phyloP scores from a whole-genome alignment of 805 yeast genomes.

The Lipomyces japonicus region DNA sequence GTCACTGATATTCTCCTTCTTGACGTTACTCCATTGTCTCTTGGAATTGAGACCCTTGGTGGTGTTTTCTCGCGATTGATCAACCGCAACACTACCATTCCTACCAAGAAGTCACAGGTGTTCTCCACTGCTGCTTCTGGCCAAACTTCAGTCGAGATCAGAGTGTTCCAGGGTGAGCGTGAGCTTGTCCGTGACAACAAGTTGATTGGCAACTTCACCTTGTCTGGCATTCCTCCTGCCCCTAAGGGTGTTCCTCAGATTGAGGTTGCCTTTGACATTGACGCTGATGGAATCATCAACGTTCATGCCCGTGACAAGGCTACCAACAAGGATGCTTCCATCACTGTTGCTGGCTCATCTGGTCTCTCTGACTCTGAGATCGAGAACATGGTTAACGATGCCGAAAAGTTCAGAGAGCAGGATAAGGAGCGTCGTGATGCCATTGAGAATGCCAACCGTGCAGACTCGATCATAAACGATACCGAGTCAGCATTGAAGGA shows the following conservation, averaged over 20 bases:
- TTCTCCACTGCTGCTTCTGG: slow-evolving; percentile 96
- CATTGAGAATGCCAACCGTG: slow-evolving; percentile 80
- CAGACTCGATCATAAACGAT: slow-evolving; percentile 78
- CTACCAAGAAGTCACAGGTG: slow-evolving; percentile 93
- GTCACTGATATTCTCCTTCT: slow-evolving; percentile 85
- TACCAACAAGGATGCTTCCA: slow-evolving; percentile 87
- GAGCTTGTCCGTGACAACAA: slow-evolving; percentile 97
- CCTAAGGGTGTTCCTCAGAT: slow-evolving; percentile 94
- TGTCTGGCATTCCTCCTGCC: slow-evolving; percentile 92
- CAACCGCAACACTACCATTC: slow-evolving; percentile 92
- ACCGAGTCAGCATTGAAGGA: slow-evolving; percentile 81
- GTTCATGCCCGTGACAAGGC: slow-evolving; percentile 93
- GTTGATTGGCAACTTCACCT: slow-evolving; percentile 93
- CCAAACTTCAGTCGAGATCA: slow-evolving; percentile 93
- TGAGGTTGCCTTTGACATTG: slow-evolving; percentile 93
- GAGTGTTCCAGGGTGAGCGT: slow-evolving; percentile 99
- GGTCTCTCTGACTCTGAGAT: slow-evolving; percentile 88
- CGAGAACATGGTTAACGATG: slow-evolving; percentile 85
- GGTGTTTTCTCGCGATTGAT: slow-evolving; percentile 93
- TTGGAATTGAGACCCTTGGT: slow-evolving; percentile 97
- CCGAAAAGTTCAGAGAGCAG: slow-evolving; percentile 81
- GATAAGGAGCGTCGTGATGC: slow-evolving; percentile 84
- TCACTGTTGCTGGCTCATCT: slow-evolving; percentile 93
- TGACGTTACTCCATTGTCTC: slow-evolving; percentile 84
- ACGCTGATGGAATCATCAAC: slow-evolving; percentile 96